phyloP scores from a whole-genome alignment of 129 eudicot genomes.

The sunflower (Helianthus annuus) region DNA sequence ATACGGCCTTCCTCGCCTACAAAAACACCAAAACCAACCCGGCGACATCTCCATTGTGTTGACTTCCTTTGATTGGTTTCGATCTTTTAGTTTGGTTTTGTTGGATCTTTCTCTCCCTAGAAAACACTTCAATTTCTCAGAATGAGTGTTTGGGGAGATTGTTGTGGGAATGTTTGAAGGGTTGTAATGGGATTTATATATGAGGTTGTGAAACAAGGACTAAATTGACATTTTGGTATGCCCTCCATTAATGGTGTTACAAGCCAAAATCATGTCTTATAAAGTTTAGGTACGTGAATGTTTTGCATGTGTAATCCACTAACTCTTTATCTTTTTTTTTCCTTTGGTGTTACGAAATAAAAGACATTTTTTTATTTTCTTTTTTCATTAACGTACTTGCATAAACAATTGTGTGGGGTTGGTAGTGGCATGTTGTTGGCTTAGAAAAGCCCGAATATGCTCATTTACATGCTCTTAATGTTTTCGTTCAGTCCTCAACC shows the following conservation, averaged over 20 bases:
- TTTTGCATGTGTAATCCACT: constrained; percentile 50
- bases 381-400: not conserved
- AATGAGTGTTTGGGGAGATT: constrained; percentile 13
- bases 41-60: constrained; percentile 24
- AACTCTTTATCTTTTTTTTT: constrained; percentile 30
- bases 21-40: constrained; percentile 23
- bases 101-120: not conserved
- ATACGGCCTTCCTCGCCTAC: constrained; percentile 50
- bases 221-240: constrained; percentile 23
- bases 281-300: constrained; percentile 52
- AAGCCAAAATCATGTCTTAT: constrained; percentile 29
- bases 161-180: constrained; percentile 18
- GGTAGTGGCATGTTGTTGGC: no score
- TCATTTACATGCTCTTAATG: no score
- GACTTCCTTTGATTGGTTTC: not conserved
- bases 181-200: constrained; percentile 23
- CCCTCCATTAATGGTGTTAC: constrained; percentile 26
- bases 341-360: constrained; percentile 36
- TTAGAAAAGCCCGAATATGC: no score
- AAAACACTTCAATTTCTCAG: constrained; percentile 7
- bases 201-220: constrained; percentile 19
- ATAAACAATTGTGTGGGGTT: not conserved
- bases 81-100: not conserved
- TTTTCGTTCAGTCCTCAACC: no score
- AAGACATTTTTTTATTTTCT: constrained; percentile 10